phyloP scores from a whole-genome alignment of 1,284 basidiomycete genomes.

The Athelia psychrophila region DNA sequence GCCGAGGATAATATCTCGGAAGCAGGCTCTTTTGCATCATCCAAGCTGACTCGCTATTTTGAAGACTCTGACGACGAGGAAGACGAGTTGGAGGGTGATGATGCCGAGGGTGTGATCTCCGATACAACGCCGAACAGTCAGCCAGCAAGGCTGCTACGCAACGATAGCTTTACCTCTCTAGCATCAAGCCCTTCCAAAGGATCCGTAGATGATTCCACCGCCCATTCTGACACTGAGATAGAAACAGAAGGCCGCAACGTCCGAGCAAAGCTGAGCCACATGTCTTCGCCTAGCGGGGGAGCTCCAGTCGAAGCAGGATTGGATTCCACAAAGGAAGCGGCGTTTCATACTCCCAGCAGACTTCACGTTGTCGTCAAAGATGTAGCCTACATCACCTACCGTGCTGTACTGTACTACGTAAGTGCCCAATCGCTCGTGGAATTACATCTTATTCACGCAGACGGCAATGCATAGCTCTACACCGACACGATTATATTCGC shows the following conservation, averaged over 20 bases:
- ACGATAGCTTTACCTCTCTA: background rate
- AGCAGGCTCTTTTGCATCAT: conserved; percentile 9
- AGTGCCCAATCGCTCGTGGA: conserved; percentile 18
- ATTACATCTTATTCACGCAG: conserved; percentile 5
- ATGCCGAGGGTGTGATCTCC: conserved; percentile 25
- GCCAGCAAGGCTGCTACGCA: background rate
- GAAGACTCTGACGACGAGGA: conserved; percentile 65
- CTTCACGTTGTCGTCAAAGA: conserved; percentile 69
- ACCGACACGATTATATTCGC: conserved; percentile 85
- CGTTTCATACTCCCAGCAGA: conserved; percentile 38
- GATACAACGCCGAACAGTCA: conserved; percentile 16
- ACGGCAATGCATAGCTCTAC: conserved; percentile 59
- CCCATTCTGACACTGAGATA: conserved; percentile 3
- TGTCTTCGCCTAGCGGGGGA: conserved; percentile 26
- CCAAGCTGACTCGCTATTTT: conserved; percentile 30
- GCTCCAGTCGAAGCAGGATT: conserved; percentile 7
- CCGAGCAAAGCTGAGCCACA: conserved; percentile 30
- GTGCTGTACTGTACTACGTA: conserved; percentile 82
- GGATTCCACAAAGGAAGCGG: background rate
- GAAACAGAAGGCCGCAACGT: conserved; percentile 23
- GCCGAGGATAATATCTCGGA: conserved; percentile 19
- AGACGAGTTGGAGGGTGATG: conserved; percentile 24
- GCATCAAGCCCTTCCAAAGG: background rate
- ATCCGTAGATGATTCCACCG: conserved; percentile 4
- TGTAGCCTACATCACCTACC: conserved; percentile 81